phyloP scores from a whole-genome alignment of 176 grass and related monocot species.

The Phoenix dactylifera region DNA sequence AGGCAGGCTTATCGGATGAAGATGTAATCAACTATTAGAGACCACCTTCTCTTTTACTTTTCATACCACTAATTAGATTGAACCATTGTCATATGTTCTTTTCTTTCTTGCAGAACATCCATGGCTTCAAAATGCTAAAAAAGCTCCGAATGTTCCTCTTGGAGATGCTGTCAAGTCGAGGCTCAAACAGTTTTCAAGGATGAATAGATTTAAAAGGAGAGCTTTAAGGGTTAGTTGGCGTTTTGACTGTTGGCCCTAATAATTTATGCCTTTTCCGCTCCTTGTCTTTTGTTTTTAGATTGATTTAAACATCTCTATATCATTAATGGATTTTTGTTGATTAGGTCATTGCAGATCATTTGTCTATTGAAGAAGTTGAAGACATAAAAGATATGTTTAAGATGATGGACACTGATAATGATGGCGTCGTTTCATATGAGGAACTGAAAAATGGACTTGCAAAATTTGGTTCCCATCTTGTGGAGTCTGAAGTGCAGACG shows the following conservation, averaged over 20 bases:
- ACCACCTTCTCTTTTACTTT: background rate
- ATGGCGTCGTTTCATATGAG: background rate
- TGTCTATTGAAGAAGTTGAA: constrained; percentile 1
- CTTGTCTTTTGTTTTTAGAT: constrained; percentile 1
- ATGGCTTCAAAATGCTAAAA: constrained; percentile 1
- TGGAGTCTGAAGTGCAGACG: background rate
- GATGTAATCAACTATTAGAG: background rate
- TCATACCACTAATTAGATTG: background rate
- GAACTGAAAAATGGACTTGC: background rate
- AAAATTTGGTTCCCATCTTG: background rate
- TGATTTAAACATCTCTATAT: constrained; percentile 10
- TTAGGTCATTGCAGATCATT: constrained; percentile 1
- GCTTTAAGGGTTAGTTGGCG: constrained; percentile 2
- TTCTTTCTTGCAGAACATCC: constrained; percentile 8
- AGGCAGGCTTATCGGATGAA: no score
- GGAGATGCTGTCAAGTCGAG: background rate
- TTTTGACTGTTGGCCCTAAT: no score
- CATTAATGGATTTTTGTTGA: constrained; percentile 10
- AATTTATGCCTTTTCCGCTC: no score
- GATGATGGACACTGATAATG: background rate
- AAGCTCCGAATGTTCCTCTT: constrained; percentile 2
- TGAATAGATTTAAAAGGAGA: constrained; percentile 6
- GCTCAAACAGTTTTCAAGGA: constrained; percentile 1
- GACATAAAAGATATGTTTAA: constrained; percentile 7
- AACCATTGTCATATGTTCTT: background rate